Evolutionary conservation across 2,329 filamentous ascomycete species (phyloP), one percentile per base, ranked within the genome.

Genomic region (Furcasterigmium sp.): DNA sequence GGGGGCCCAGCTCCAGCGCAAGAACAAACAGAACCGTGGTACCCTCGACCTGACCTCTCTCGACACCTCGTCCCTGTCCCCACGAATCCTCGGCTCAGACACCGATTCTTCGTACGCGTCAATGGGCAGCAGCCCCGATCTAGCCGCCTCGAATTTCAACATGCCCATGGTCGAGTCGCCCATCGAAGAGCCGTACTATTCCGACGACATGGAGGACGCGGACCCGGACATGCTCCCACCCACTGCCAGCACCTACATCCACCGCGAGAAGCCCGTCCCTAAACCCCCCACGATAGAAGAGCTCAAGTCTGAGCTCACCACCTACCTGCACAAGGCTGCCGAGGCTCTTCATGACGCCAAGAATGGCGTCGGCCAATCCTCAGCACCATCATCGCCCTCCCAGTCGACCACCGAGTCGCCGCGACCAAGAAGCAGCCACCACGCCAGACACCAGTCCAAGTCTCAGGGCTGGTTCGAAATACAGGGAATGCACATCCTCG

Each of bases 221-320:
- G 86, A 89, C 46, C 78, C 81, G 23, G 77, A 84, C 47, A 91
- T 98, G 81, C 80, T 96, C 4, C 91, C 93, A n/a, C 93, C 93
- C 1, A 98, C 93, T 0, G 89, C 91, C 32, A 96, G 91, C 73
- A 98, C 93, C 3, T 98, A 97, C 64, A 90, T 87, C 52, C 82
- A 90, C 56, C 84, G 86, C 53, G 84, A 88, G 47, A 87, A 90
- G 55, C 83, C 84, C 45, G 76, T 95, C 18, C 82, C 88, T 10
- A 91, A 86, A 40, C 88, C 91, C 30, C 93, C 93, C 8, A 86
- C 93, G 46, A 80, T 91, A 50, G 73, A 80, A 39, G 84, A 91
- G 48, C 76, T 98, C 44, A 87, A 91, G 57, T 56, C 63, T 14
- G 73, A 78, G 18, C 64, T 82, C 35, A 91, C 84, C 41, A 76